These are phyloP conservation scores for Tolypocladium paradoxum DNA, from an alignment of 2,329 filamentous ascomycete genomes.

Conservation along the genomic window DNA sequence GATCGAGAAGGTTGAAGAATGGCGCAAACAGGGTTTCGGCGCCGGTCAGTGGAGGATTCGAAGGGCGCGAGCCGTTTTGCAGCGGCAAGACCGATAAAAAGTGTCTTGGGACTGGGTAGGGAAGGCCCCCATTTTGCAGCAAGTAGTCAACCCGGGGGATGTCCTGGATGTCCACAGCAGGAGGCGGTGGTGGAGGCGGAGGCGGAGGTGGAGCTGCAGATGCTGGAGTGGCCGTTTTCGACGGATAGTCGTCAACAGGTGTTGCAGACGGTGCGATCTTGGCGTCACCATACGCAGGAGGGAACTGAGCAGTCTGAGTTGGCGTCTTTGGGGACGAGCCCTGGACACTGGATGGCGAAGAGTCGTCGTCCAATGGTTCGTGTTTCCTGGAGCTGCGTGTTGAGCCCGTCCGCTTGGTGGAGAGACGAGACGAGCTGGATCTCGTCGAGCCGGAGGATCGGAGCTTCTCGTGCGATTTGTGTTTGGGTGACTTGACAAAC, in stretches of 20 bases:
- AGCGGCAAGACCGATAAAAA: slow-evolving; percentile 56
- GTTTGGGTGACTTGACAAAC: slow-evolving; percentile 29
- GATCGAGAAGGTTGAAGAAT: slow-evolving; percentile 71
- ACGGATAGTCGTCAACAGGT: slow-evolving; percentile 19
- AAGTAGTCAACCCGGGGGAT: slow-evolving; percentile 85
- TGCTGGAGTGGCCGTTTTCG: slow-evolving; percentile 29
- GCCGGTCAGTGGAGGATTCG: slow-evolving; percentile 54
- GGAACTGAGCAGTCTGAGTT: slow-evolving; percentile 42
- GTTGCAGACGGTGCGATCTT: slow-evolving; percentile 25
- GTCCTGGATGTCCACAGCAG: slow-evolving; percentile 58
- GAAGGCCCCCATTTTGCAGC: slow-evolving; percentile 75
- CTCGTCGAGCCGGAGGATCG: slow-evolving; percentile 22
- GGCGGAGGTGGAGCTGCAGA: slow-evolving; percentile 28
- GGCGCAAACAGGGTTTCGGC: slow-evolving; percentile 70
- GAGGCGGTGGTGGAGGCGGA: slow-evolving; percentile 57
- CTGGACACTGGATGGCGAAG: slow-evolving; percentile 35
- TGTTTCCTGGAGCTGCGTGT: slow-evolving; percentile 21
- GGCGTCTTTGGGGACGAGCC: slow-evolving; percentile 53
- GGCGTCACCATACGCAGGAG: slow-evolving; percentile 30
- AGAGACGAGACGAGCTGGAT: slow-evolving; percentile 22
- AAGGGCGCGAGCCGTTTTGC: slow-evolving; percentile 44
- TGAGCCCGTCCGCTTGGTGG: slow-evolving; percentile 27
- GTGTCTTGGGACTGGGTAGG: slow-evolving; percentile 59
- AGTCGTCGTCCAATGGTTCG: slow-evolving; percentile 30
- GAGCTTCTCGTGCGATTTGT: slow-evolving; percentile 24